phyloP scores from a whole-genome alignment of 2,329 filamentous ascomycete species.

The Cladosporium sp. region DNA sequence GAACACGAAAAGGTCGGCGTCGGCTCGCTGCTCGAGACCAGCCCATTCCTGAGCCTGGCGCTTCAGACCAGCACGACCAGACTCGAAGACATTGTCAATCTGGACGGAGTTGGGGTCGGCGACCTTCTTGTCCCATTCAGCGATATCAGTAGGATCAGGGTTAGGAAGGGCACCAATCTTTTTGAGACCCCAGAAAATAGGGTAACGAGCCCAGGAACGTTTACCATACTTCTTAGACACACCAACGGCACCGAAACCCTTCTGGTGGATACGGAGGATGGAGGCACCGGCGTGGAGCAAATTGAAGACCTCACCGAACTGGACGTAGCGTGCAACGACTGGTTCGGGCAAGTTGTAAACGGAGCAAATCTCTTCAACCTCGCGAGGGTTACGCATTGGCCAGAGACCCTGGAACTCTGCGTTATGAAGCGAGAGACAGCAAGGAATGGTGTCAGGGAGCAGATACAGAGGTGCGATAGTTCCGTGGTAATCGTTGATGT shows the following conservation, averaged over 20 bases:
- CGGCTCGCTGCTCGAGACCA: constrained; percentile 56
- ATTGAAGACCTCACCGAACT: constrained; percentile 67
- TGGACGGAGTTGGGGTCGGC: constrained; percentile 47
- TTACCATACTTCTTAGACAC: constrained; percentile 67
- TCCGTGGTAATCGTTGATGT: constrained; percentile 64
- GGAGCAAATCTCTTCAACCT: constrained; percentile 59
- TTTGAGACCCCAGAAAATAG: constrained; percentile 65
- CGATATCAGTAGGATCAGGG: constrained; percentile 62
- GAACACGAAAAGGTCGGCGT: constrained; percentile 64
- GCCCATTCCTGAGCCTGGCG: constrained; percentile 66
- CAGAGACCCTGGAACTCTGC: constrained; percentile 67
- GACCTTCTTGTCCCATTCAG: constrained; percentile 54
- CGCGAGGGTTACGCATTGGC: constrained; percentile 61
- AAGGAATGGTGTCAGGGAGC: constrained; percentile 58
- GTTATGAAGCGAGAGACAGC: constrained; percentile 63
- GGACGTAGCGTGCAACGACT: constrained; percentile 57
- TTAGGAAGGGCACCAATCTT: constrained; percentile 62
- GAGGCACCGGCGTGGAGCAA: constrained; percentile 63
- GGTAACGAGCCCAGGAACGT: constrained; percentile 62
- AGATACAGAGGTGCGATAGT: constrained; percentile 61
- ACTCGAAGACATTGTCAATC: constrained; percentile 54
- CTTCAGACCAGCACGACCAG: constrained; percentile 49
- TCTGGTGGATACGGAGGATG: constrained; percentile 63
- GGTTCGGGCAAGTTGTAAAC: constrained; percentile 60
- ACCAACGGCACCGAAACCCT: constrained; percentile 64